Evolutionary conservation across 352 stramenopile genomes (phyloP).

Genomic region (Phytophthora pini): DNA sequence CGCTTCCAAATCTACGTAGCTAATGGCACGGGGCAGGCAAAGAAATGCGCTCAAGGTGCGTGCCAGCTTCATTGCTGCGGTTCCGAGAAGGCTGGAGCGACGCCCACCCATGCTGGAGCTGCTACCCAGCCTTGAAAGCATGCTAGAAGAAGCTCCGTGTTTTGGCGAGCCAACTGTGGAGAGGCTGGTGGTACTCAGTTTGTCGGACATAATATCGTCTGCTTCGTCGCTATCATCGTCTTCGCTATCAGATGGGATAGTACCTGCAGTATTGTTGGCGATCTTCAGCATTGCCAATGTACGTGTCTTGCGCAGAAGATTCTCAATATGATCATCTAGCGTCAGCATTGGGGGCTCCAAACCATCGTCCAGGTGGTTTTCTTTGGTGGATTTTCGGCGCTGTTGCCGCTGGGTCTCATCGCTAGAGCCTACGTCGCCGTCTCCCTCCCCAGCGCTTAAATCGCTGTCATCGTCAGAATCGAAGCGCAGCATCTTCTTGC

Average conservation of each 20-base stretch:
- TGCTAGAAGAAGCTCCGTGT: slow-evolving; percentile 11
- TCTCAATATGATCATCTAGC: slow-evolving; percentile 75
- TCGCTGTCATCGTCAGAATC: slow-evolving; percentile 54
- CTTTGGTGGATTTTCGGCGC: slow-evolving; percentile 9
- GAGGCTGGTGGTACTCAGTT: slow-evolving; percentile 21
- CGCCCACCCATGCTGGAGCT: slow-evolving; percentile 38
- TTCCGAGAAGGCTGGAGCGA: slow-evolving; percentile 27
- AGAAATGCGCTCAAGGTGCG: slow-evolving; percentile 74
- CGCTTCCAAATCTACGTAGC: slow-evolving; percentile 72
- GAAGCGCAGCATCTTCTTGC: slow-evolving; percentile 53
- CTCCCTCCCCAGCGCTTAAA: slow-evolving; percentile 7
- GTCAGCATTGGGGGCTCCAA: slow-evolving; percentile 28
- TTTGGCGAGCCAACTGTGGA: slow-evolving; percentile 21
- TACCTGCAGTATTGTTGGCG: slow-evolving; percentile 73
- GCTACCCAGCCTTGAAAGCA: slow-evolving; percentile 43
- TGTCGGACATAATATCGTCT: slow-evolving; percentile 44
- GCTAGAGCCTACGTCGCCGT: slow-evolving; percentile 1
- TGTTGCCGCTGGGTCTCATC: slow-evolving; percentile 18
- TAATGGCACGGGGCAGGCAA: slow-evolving; percentile 74
- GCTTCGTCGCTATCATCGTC: slow-evolving; percentile 52
- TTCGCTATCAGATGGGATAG: slow-evolving; percentile 55
- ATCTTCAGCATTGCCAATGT: slow-evolving; percentile 77
- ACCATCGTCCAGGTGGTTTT: neutral
- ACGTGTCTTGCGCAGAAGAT: slow-evolving; percentile 66
- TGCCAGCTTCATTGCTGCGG: slow-evolving; percentile 56